phyloP scores from a whole-genome alignment of 2,329 filamentous ascomycete genomes.

The Ophiocordyceps polyrhachis-furcata region DNA sequence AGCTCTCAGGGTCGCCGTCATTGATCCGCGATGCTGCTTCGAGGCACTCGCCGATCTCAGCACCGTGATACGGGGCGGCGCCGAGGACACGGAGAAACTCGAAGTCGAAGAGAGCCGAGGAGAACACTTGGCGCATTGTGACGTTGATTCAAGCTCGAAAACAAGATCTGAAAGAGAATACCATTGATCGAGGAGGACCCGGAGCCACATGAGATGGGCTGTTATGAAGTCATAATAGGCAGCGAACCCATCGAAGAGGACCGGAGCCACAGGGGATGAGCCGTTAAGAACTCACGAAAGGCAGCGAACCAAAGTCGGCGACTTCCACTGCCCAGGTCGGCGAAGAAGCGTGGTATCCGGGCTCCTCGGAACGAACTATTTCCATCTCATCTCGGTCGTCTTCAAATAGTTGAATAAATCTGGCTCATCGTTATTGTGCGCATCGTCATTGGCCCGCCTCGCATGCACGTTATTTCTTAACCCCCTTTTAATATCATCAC shows the following conservation, averaged over 20 bases:
- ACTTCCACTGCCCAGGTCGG: neutral
- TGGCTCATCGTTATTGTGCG: neutral
- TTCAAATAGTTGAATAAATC: neutral
- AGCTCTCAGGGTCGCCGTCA: constrained; percentile 17
- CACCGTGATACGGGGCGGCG: constrained; percentile 15
- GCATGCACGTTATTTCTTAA: neutral
- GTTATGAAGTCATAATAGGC: neutral
- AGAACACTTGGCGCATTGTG: constrained; percentile 14
- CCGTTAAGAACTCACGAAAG: neutral
- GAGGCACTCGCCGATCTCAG: constrained; percentile 21
- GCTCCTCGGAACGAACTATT: neutral
- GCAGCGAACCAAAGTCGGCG: neutral
- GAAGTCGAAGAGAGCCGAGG: constrained; percentile 21
- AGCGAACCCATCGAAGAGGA: neutral
- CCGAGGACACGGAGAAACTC: constrained; percentile 21
- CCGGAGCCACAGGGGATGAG: neutral
- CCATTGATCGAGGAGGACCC: neutral
- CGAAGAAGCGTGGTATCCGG: neutral
- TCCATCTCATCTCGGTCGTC: neutral
- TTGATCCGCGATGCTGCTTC: constrained; percentile 18
- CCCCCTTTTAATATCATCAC: neutral
- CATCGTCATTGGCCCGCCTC: neutral
- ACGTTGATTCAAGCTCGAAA: neutral
- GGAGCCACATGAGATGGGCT: neutral
- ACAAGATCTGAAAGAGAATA: neutral